Evolutionary conservation across 164 flowering plant genomes (phyloP), one percentile per base, ranked within the genome.

Genomic region (Piper longum): DNA sequence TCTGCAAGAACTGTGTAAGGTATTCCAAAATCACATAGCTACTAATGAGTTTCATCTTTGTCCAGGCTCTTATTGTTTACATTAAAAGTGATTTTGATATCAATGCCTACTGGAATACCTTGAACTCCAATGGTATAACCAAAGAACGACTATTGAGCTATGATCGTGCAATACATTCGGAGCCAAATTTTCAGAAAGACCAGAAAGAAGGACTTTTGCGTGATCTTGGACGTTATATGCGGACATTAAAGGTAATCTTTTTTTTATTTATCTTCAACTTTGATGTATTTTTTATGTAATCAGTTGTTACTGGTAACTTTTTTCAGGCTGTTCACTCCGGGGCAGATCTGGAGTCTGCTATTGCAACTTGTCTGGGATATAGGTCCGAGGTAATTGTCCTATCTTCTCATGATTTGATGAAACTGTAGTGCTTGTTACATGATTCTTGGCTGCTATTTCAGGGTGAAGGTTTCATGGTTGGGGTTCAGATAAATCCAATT

Each of bases 391-490:
- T 93, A 83, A 56, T 48, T 18, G 16, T 43, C 40, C 3, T 26
- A 57, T 26, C 48, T 17, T 68, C 14, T 58, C 36, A 39, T 14
- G 39, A 57, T 39, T 62, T 54, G 54, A 52, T 57, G 54, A 7
- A 16, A 16, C n/a, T 48, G 14, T 61, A 16, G 8, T 1, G 51
- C 61, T 8, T 7, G 64, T 6, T 66, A 61, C 16, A 16, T 63
- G 42, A 44, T 44, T n/a, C 61, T 64, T 62, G 45, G 52, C 18
- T 64, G 63, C 57, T 16, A 17, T 65, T 69, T 65, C 77, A 93
- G 97, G 99, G 97, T 70, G 79, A 88, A 77, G 97, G 96, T 41
- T 93, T 93, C 82, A 93, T 93, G 99, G 97, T 90, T 67, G 95
- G 97, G 42, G 97, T 90, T 72, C 73, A 87, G 65, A 85, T 93